Evolutionary conservation across 1,284 basidiomycete species (phyloP), one percentile per base, ranked within the genome.

Genomic region (Apiotrichum domesticum): DNA sequence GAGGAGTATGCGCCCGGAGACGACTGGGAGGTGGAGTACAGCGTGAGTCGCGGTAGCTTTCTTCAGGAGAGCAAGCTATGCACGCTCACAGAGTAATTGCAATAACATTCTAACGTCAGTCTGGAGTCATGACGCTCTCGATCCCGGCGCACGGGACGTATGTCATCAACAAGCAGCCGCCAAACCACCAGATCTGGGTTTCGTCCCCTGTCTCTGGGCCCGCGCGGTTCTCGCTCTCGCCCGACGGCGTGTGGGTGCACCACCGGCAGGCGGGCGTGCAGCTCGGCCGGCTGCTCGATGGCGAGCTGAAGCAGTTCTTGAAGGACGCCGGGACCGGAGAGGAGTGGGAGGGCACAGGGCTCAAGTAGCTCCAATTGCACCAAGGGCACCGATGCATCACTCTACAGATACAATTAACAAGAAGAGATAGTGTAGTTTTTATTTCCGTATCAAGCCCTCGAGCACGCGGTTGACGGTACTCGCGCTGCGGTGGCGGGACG

Each of bases 161-260:
- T 78, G 95, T 98, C 43, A 89, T 98, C 79, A 98, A 98, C 80
- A 98, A 98, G 80, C 95, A 98, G 76, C 95, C 95, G 8, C 95
- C 96, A 5, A 98, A 98, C 73, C 92, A 93, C 77, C 96, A 98
- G 75, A 98, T 98, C 70, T 98, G 95, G 95, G 81, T 98, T 37
- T 94, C 90, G 10, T 95, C 91, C 39, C 95, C 95, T 0, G 71
- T 86, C 61, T 90, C 91, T 66, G 92, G 92, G 14, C 92, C 92
- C 10, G 88, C 88, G 76, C 84, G 92, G 44, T 96, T 92, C 71
- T 90, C 92, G 74, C 90, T 87, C 66, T 64, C 67, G n/a, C 34
- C 54, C n/a, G 49, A 59, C 14, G 69, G 64, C 9, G 46, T 49
- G 2, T 96, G 92, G 92, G 78, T 87, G 32, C 94, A 95, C 71